These are phyloP conservation scores for Ustilago shanxiensis DNA, from an alignment of 1,284 basidiomycete species.

Conservation along the genomic window DNA sequence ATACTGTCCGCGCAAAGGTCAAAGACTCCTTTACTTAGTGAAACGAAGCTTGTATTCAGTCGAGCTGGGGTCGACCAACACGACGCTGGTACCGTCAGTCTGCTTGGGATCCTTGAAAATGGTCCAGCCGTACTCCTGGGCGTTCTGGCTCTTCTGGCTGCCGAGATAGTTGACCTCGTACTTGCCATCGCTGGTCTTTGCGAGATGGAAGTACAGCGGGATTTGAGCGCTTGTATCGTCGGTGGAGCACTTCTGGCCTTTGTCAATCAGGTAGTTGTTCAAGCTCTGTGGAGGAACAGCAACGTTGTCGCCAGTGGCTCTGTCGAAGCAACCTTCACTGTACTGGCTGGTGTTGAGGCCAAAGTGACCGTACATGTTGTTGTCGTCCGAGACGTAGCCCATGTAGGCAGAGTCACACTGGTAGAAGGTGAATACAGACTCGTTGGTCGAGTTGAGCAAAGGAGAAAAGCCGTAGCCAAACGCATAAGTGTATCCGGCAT, in stretches of 20 bases:
- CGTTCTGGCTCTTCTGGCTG: not conserved
- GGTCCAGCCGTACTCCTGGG: constrained; percentile 1
- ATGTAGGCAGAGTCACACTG: constrained; percentile 22
- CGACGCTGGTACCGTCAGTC: not conserved
- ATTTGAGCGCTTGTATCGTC: constrained; percentile 2
- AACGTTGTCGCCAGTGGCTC: no score
- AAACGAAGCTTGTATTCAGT: constrained; percentile 15
- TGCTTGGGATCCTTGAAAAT: not conserved
- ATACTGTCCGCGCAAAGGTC: no score
- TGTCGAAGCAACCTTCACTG: not conserved
- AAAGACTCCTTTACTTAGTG: constrained; percentile 7
- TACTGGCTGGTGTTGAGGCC: not conserved
- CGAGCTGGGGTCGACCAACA: constrained; percentile 4
- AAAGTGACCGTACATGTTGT: constrained; percentile 23
- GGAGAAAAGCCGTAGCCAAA: constrained; percentile 2
- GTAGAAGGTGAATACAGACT: constrained; percentile 11
- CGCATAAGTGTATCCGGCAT: not conserved
- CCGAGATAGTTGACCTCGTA: constrained; percentile 18
- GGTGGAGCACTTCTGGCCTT: not conserved
- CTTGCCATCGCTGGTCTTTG: constrained; percentile 6
- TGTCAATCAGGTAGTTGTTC: constrained; percentile 4
- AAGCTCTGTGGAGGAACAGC: not conserved
- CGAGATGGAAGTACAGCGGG: constrained; percentile 7
- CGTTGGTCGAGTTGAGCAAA: constrained; percentile 1
- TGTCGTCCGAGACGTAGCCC: constrained; percentile 10